Evolutionary conservation across 1,139 yeast genomes (phyloP), one percentile per base, ranked within the genome.

Genomic region (Taphrina communis): DNA sequence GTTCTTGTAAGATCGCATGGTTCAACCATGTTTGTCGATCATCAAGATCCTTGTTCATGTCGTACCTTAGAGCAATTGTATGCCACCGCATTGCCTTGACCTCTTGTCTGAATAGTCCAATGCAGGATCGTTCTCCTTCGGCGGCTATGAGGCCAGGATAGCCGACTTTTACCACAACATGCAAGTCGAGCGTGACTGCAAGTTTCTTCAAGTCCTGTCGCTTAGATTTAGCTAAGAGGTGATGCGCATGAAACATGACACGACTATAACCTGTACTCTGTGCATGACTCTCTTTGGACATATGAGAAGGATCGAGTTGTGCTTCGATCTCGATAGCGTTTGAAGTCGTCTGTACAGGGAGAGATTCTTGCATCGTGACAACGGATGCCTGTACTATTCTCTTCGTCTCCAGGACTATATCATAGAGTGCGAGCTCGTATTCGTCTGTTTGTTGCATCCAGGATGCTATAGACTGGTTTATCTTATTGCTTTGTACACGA

Each of bases 171-270:
- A 39, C 39, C n/a, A 39, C 12, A 21, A 48, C 38, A 11, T 31
- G 14, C 38, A 65, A 46, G 17, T 50, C 46, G 35, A 21, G 35
- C 8, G 17, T 38, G n/a, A 17, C 17, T n/a, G 62, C 17, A 6
- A 44, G 19, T 17, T 44, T 31, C 46, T 60, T 39, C 17, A 59
- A 17, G 14, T 51, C 66, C 38, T 55, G 60, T 31, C 70, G 58
- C 41, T 62, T 65, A 56, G 65, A 58, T 19, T 57, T 56, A 50
- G 70, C 70, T 21, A 69, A 53, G 46, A 69, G 68, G 35, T 69
- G 71, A 39, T 51, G 69, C 53, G 61, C 62, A 41, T 59, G 63
- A 57, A 68, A 57, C 39, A 51, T 56, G 44, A 58, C 41, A 35
- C 65, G 50, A 36, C 48, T 44, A 17, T 44, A 44, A 17, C 48